Evolutionary conservation across 192 early-diverging fungal species (phyloP).

Genomic region (Chytriomyces sp.): DNA sequence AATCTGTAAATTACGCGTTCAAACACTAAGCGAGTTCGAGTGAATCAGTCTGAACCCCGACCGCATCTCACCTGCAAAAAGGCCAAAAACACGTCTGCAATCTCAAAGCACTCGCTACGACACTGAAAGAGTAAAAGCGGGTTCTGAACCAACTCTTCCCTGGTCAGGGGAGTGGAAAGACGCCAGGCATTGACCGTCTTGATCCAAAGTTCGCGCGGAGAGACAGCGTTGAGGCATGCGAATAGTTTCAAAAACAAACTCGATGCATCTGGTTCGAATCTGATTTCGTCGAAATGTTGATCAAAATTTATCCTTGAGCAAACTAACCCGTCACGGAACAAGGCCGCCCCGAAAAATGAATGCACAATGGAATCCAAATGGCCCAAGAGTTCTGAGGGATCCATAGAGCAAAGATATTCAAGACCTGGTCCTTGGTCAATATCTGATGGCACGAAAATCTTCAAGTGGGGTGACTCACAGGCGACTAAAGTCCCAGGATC

Average conservation of each 20-base stretch:
- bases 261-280: background rate
- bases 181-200: slow-evolving; percentile 19
- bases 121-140: slow-evolving; percentile 23
- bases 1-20: slow-evolving; percentile 12
- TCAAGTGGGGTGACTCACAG: no score
- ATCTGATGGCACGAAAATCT: background rate
- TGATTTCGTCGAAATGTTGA: background rate
- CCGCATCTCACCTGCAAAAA: slow-evolving; percentile 21
- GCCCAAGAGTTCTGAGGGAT: background rate
- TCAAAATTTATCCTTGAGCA: background rate
- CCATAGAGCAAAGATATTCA: slow-evolving; percentile 21
- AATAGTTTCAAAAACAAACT: slow-evolving; percentile 22
- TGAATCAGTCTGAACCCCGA: background rate
- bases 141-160: slow-evolving; percentile 11
- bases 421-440: slow-evolving; percentile 1
- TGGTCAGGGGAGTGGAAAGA: background rate
- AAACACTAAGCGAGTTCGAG: background rate
- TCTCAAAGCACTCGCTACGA: slow-evolving; percentile 17
- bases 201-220: slow-evolving; percentile 29
- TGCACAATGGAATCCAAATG: slow-evolving; percentile 6
- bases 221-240: slow-evolving; percentile 17
- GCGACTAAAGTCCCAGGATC: slow-evolving; percentile 8
- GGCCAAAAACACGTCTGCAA: slow-evolving; percentile 6
- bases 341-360: background rate
- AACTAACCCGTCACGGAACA: background rate